A percentile compares a stretch with the other conserved stretches of the same genome.
Conservation (phyloP, 768 basidiomycete species). For the Dictyophora rubrovolvata region DNA sequence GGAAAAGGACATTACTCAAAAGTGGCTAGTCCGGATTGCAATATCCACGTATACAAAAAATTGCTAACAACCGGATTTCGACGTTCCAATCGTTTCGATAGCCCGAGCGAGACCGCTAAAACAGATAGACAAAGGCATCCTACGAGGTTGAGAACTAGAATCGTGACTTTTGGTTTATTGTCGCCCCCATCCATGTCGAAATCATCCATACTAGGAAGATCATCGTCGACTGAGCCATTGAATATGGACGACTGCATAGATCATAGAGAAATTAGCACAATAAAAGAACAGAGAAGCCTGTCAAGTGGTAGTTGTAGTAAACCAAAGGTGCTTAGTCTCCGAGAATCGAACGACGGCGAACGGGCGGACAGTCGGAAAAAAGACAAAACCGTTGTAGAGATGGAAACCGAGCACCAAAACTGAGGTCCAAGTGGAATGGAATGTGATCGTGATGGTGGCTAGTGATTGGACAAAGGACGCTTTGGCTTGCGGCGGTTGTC, state of each 20-base stretch:
- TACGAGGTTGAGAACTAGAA: background rate
- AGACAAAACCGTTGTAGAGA: too few species aligned
- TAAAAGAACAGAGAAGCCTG: background rate
- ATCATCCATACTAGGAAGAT: too few species aligned
- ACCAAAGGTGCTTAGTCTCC: background rate
- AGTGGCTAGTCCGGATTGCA: background rate
- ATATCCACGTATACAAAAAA: conserved; percentile 5
- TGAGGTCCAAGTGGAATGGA: too few species aligned
- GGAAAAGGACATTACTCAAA: background rate
- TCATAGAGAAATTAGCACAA: background rate
- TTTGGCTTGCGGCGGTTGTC: too few species aligned
- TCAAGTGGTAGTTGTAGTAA: background rate
- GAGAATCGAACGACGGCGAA: background rate
- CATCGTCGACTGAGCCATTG: too few species aligned
- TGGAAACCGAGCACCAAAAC: too few species aligned
- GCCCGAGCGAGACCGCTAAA: background rate
- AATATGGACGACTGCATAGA: background rate
- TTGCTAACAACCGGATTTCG: conserved; percentile 3
- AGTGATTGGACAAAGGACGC: too few species aligned
- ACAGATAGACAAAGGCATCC: background rate
- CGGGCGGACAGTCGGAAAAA: background rate
- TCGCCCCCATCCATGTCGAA: background rate
- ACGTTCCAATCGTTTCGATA: background rate
- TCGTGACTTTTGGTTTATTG: background rate
- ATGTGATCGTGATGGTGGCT: too few species aligned